Base-by-base conservation (phyloP, 2,329 filamentous ascomycete species). In the Stemphylium beticola region DNA sequence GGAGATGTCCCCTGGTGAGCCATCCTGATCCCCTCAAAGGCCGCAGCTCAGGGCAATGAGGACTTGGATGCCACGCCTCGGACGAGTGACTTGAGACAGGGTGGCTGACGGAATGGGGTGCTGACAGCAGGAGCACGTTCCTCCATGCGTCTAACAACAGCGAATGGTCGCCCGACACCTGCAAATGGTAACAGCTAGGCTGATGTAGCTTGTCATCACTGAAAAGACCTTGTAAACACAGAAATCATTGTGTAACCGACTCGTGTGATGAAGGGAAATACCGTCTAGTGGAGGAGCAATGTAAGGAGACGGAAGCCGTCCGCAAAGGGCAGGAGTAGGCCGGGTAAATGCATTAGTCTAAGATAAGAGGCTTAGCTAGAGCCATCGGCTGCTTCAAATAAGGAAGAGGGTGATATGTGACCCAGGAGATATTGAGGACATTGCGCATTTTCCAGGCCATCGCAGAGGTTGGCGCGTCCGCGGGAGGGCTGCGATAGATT, bases 281-380 rank as follows among this genome's bases (percentile, higher is more conserved):
- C 22, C 36, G 32, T 45, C 50, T 48, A 53, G 49, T 50, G 49
- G 48, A 53, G 14, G 53, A 36, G 43, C 43, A 43, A 55, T 55
- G 52, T 50, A 61, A 56, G 41, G 58, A 54, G 49, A 47, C 45
- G 55, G 52, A 32, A 50, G 36, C 10, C 40, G 42, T 24, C 60
- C 55, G 33, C 38, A 46, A 57, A 15, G 46, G 58, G 60, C 49
- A 60, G 57, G 53, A 56, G 53, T 47, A 24, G 52, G 40, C 54
- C 55, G 58, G 60, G 37, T 61, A 61, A 63, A 61, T 63, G 58
- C 60, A 60, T 31, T 53, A 63, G 58, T 49, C 32, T 34, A 22
- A 37, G 53, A 57, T 42, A 57, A 57, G 49, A 43, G 49, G 43
- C 52, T 31, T 46, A 45, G 47, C 52, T 49, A 49, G 26, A 32